Conservation (phyloP, 441 rosid species). For the Geranium incanum region DNA sequence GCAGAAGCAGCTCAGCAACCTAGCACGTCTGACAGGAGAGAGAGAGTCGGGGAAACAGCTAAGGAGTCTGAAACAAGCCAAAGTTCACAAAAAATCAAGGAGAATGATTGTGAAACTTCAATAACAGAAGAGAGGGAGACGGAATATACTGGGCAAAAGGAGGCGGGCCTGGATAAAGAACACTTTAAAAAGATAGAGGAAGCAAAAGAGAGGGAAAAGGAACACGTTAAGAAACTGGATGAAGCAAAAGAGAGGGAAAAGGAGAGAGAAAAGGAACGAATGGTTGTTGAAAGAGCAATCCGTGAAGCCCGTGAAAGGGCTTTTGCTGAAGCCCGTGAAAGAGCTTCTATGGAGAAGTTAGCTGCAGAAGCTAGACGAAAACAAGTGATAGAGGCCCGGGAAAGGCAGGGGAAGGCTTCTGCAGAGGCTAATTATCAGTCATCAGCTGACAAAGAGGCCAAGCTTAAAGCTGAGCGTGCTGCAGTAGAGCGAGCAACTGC, state of each 20-base stretch:
- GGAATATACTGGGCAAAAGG: slow-evolving; percentile 35
- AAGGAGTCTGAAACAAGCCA: slow-evolving; percentile 22
- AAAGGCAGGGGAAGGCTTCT: slow-evolving; percentile 45
- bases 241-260: slow-evolving; percentile 23
- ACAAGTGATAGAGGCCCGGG: slow-evolving; percentile 44
- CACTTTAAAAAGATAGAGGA: slow-evolving; percentile 33
- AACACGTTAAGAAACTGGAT: background rate
- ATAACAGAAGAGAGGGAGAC: slow-evolving; percentile 38
- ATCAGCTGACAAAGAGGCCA: slow-evolving; percentile 42
- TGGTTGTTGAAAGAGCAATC: slow-evolving; percentile 86
- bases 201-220: slow-evolving; percentile 34
- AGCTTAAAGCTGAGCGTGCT: slow-evolving; percentile 75
- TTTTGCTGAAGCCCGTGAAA: slow-evolving; percentile 78
- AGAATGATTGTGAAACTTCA: slow-evolving; percentile 29
- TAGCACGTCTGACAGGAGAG: slow-evolving; percentile 24
- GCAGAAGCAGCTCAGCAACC: slow-evolving; percentile 18
- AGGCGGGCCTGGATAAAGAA: slow-evolving; percentile 35
- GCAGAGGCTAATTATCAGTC: slow-evolving; percentile 9
- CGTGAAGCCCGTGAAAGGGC: slow-evolving; percentile 95
- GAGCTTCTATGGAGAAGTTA: slow-evolving; percentile 69
- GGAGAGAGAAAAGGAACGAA: slow-evolving; percentile 52
- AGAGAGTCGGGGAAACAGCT: slow-evolving; percentile 15
- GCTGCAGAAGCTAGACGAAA: slow-evolving; percentile 53
- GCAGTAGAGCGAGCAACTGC: slow-evolving; percentile 95
- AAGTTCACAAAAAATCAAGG: slow-evolving; percentile 30